Base-by-base conservation (phyloP, 306 rosid genomes). In the Prunus salicina region DNA sequence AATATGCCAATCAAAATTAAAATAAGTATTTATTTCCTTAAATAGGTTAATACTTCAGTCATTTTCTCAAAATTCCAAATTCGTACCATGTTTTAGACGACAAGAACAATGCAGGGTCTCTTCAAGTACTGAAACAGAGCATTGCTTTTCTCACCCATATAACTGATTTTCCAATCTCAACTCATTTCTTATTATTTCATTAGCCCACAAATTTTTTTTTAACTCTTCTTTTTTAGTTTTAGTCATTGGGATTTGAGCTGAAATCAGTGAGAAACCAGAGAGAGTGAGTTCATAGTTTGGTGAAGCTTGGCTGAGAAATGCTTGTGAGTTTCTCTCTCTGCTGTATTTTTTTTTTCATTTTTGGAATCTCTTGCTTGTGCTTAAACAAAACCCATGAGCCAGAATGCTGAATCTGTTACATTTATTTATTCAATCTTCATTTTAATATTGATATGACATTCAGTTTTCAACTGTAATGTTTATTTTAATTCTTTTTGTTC, bases 291-390 rank as follows among this genome's bases (percentile, higher is more conserved):
- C 62, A 30, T 27, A 72, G 57, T 50, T 32, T 32, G 60, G 71
- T 45, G 75, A 79, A 76, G 63, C 76, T 63, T 57, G 75, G 56
- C 55, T 74, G 76, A 70, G 63, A 75, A 71, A 75, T 79, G 81
- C 64, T 67, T 71, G 56, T 68, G 79, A 85, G 81, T 87, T 65
- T 68, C 13, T 76, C 73, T 80, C 67, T 25, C 76, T n/a, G 25
- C 61, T 73, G 3, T 11, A 16, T 27, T 16, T 19, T 27, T 25
- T 27, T 32, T 25, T 18, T 24, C 0, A 24, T 68, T 58, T 66
- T 68, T 75, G 46, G 67, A 57, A 73, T 51, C 25, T 68, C 58
- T 47, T 69, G 68, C 71, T 63, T 62, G 11, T 65, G 58, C 71
- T 68, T 30, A 13, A 7, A 28, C 22, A 32, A 20, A 71, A 55